These are phyloP conservation scores for Magnolia changhungtana DNA, from an alignment of 164 flowering plant species.

Conservation along the genomic window DNA sequence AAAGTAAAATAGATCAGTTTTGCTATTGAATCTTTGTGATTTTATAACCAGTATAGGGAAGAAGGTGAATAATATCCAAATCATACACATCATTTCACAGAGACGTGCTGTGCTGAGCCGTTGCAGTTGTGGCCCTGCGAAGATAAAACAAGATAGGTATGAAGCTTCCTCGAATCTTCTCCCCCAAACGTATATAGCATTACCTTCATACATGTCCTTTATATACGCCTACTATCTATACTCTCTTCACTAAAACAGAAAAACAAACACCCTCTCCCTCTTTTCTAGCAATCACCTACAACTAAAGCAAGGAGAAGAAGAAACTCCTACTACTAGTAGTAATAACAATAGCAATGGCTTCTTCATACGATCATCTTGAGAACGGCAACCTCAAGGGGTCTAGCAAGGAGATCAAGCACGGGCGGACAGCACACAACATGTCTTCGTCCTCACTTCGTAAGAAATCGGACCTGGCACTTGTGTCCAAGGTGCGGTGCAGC, in stretches of 20 bases:
- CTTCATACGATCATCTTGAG: background rate
- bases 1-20: no score
- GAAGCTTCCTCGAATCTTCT: background rate
- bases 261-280: background rate
- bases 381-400: constrained; percentile 13
- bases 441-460: constrained; percentile 36
- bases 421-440: constrained; percentile 25
- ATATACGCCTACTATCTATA: background rate
- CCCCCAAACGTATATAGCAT: background rate
- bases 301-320: background rate
- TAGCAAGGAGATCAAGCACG: constrained; percentile 11
- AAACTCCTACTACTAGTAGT: background rate
- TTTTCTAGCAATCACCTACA: background rate
- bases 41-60: background rate
- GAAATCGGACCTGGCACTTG: constrained; percentile 36
- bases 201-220: background rate
- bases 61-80: background rate
- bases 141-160: background rate
- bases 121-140: background rate
- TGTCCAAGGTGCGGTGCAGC: constrained; percentile 22
- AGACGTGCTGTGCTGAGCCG: background rate
- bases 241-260: background rate
- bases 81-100: background rate
- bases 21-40: no score
- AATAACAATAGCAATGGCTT: constrained; percentile 1